These are phyloP conservation scores for Recurvomyces mirabilis DNA, from an alignment of 495 filamentous ascomycete genomes.

Conservation along the genomic window DNA sequence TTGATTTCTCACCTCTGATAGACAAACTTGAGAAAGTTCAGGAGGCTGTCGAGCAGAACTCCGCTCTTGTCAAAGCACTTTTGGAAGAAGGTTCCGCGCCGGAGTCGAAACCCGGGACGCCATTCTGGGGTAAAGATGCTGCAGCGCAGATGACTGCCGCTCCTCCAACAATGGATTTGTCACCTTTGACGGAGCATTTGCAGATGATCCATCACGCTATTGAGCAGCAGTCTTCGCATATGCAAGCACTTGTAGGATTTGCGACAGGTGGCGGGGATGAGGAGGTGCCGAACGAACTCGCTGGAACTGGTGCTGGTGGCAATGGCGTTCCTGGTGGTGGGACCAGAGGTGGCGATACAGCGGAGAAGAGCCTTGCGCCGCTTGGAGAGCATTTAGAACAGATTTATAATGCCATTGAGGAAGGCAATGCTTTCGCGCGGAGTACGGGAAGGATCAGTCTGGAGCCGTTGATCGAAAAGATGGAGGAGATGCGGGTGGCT, in stretches of 20 bases:
- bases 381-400: slow-evolving; percentile 19
- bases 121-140: slow-evolving; percentile 11
- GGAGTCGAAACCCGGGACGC: slow-evolving; percentile 8
- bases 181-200: slow-evolving; percentile 9
- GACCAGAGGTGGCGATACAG: background rate
- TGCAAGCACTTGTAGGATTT: slow-evolving; percentile 11
- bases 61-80: slow-evolving; percentile 12
- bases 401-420: slow-evolving; percentile 20
- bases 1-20: slow-evolving; percentile 16
- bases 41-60: slow-evolving; percentile 18
- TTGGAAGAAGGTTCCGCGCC: slow-evolving; percentile 12
- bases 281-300: background rate
- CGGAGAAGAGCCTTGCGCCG: slow-evolving; percentile 9
- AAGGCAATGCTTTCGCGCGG: slow-evolving; percentile 12
- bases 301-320: background rate
- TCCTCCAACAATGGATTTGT: slow-evolving; percentile 1
- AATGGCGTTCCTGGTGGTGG: background rate
- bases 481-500: background rate
- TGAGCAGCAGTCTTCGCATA: slow-evolving; percentile 17
- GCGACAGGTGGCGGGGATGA: slow-evolving; percentile 8
- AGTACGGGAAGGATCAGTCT: background rate
- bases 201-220: slow-evolving; percentile 13
- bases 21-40: slow-evolving; percentile 14
- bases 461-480: background rate
- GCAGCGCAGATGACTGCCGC: background rate